Evolutionary conservation across 73 alveolate species (phyloP).

Genomic region (Paramecium sexaurelia): DNA sequence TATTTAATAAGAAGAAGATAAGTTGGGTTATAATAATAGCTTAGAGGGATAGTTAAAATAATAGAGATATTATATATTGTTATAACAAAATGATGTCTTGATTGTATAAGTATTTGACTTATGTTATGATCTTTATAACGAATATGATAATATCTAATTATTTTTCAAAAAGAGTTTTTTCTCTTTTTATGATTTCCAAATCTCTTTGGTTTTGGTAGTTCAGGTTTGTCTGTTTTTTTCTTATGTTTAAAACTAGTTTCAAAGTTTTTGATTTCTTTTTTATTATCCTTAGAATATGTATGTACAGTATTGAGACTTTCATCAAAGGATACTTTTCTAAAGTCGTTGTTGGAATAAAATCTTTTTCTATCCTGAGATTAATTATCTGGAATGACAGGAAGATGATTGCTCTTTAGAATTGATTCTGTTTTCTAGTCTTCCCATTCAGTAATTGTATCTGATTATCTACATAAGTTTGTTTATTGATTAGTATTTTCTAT

Average conservation of each 20-base stretch:
- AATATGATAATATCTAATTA: not conserved
- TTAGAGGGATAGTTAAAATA: not conserved
- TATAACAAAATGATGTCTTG: not conserved
- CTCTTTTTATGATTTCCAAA: not conserved
- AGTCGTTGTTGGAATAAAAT: not conserved
- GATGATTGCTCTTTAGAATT: not conserved
- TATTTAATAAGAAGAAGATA: not conserved
- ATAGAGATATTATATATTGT: not conserved
- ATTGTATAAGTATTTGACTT: not conserved
- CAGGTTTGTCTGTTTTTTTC: not conserved
- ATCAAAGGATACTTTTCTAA: slow-evolving; percentile 56
- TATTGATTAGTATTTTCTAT: not conserved
- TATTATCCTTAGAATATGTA: not conserved
- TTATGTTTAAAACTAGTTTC: not conserved
- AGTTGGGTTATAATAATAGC: not conserved
- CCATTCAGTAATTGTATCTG: slow-evolving; percentile 3
- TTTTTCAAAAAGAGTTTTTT: not conserved
- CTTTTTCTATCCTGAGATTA: not conserved
- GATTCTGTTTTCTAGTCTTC: not conserved
- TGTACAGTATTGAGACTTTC: slow-evolving; percentile 29
- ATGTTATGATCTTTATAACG: too few species aligned
- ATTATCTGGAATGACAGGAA: not conserved
- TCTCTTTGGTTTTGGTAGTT: not conserved
- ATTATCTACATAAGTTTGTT: not conserved
- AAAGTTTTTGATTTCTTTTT: slow-evolving; percentile 11